phyloP scores from a whole-genome alignment of 805 yeast genomes.

The Starmerella geochares region DNA sequence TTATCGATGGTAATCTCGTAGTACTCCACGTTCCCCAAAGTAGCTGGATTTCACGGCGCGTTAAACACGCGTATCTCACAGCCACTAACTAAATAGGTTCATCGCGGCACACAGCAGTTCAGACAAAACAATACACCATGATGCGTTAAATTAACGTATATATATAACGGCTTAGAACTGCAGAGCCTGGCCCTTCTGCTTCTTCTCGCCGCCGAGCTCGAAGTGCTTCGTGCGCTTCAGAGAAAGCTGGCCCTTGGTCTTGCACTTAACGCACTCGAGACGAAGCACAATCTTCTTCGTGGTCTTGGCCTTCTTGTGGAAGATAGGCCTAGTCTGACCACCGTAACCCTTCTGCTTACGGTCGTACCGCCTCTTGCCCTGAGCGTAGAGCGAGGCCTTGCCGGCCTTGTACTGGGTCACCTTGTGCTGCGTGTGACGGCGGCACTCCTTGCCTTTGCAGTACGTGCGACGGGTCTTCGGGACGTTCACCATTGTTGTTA shows the following conservation, averaged over 20 bases:
- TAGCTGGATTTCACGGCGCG: no score
- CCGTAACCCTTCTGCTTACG: slow-evolving; percentile 99
- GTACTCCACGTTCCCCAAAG: no score
- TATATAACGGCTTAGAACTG: slow-evolving; percentile 60
- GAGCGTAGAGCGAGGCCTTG: slow-evolving; percentile 97
- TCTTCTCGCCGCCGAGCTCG: slow-evolving; percentile 99
- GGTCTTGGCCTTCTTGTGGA: slow-evolving; percentile 99
- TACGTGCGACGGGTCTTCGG: slow-evolving; percentile 99
- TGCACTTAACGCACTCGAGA: slow-evolving; percentile 97
- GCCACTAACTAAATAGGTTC: no score
- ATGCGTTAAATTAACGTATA: slow-evolving; percentile 8
- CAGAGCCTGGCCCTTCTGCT: slow-evolving; percentile 99
- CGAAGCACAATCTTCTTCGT: slow-evolving; percentile 99
- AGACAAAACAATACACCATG: background rate
- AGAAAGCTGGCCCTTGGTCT: slow-evolving; percentile 95
- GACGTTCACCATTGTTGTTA: slow-evolving; percentile 72
- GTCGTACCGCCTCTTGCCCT: slow-evolving; percentile 99
- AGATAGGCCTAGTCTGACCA: slow-evolving; percentile 99
- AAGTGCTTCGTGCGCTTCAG: slow-evolving; percentile 99
- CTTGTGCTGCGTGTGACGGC: slow-evolving; percentile 99
- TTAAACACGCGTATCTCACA: no score
- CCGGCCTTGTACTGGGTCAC: slow-evolving; percentile 99
- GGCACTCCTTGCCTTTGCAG: slow-evolving; percentile 99
- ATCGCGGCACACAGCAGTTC: no score
- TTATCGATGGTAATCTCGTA: no score